Percentiles rank a stretch among this genome's conserved stretches.
Evolutionary conservation across 495 filamentous ascomycete genomes (phyloP).

Genomic region (Articulospora tetracladia): DNA sequence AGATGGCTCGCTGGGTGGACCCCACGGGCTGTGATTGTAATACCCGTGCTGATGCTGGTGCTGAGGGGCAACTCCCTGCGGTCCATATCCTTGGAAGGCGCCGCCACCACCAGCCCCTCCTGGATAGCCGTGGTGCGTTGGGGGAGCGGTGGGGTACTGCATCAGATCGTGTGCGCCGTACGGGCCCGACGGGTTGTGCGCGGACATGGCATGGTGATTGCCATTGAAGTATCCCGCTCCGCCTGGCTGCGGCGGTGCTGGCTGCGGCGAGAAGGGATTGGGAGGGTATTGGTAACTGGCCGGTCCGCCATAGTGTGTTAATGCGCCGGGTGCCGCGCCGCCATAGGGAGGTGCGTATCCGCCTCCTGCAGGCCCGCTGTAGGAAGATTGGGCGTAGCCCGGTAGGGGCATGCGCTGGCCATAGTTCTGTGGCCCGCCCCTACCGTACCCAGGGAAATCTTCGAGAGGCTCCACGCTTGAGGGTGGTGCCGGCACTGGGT

Average conservation of each 20-base stretch:
- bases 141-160: constrained; percentile 31
- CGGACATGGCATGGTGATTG: constrained; percentile 20
- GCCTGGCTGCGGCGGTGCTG: constrained; percentile 6
- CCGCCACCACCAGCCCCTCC: constrained; percentile 7
- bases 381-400: constrained; percentile 43
- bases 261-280: constrained; percentile 28
- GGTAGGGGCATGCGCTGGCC: constrained; percentile 29
- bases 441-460: constrained; percentile 32
- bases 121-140: constrained; percentile 30
- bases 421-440: constrained; percentile 26
- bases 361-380: constrained; percentile 30
- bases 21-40: constrained; percentile 7
- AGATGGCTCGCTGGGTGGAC: constrained; percentile 21
- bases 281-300: constrained; percentile 34
- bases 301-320: constrained; percentile 31
- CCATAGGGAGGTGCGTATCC: constrained; percentile 28
- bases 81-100: constrained; percentile 22
- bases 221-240: constrained; percentile 24
- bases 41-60: background rate
- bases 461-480: constrained; percentile 44
- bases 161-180: constrained; percentile 49
- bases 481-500: constrained; percentile 31
- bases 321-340: constrained; percentile 23
- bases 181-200: constrained; percentile 16
- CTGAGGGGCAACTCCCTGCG: background rate